Conservation (phyloP, 805 yeast genomes). For the Kockiozyma suomiensis region DNA sequence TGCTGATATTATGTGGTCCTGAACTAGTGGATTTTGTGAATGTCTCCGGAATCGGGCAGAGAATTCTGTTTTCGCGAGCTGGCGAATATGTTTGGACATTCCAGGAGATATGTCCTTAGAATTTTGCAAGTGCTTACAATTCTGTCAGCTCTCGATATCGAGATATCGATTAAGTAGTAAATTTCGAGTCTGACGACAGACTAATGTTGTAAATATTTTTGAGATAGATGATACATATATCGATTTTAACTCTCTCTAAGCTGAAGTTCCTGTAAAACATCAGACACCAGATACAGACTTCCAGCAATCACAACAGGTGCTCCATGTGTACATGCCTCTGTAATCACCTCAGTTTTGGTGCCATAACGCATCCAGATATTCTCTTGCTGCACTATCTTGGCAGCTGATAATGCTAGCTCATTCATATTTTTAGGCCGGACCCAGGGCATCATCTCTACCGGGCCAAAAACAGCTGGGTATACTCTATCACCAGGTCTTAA, state of each 20-base stretch:
- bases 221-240: too few relatives aligned
- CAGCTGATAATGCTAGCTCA: conserved; percentile 40
- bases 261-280: conserved; percentile 6
- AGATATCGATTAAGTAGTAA: too few relatives aligned
- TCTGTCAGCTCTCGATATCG: too few relatives aligned
- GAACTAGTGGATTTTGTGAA: conserved; percentile 25
- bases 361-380: neutral
- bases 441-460: conserved; percentile 95
- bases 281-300: conserved; percentile 62
- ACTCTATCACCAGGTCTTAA: conserved; percentile 57
- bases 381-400: conserved; percentile 36
- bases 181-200: too few relatives aligned
- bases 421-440: conserved; percentile 53
- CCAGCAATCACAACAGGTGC: conserved; percentile 61
- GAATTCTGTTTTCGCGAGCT: conserved; percentile 14
- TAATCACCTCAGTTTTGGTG: conserved; percentile 6
- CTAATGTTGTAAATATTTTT: too few relatives aligned
- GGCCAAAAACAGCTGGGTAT: conserved; percentile 62
- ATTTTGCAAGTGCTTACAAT: neutral
- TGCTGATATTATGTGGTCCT: conserved; percentile 22
- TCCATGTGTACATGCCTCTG: conserved; percentile 40
- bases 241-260: too few relatives aligned
- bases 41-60: conserved; percentile 27
- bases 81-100: conserved; percentile 29
- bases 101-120: conserved; percentile 25